Percentiles rank a stretch among this genome's conserved stretches.
Evolutionary conservation across 345 rosid species (phyloP).

Genomic region (Pistacia atlantica): DNA sequence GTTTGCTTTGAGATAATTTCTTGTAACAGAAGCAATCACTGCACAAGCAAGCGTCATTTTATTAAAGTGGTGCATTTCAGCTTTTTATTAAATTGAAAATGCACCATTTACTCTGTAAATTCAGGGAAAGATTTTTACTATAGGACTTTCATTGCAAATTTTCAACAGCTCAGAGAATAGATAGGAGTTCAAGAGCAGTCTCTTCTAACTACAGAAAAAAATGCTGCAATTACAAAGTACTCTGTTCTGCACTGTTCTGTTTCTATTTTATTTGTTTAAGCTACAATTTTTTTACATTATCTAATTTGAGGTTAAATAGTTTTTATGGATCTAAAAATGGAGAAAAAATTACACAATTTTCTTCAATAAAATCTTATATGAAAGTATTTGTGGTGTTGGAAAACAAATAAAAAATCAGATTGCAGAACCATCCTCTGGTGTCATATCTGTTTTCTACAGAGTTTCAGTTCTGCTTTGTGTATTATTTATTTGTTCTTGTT

Average conservation of each 20-base stretch:
- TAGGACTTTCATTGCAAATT: not conserved
- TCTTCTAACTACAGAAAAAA: too few species aligned
- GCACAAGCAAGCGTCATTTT: too few species aligned
- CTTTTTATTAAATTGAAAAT: too few species aligned
- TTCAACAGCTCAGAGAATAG: too few species aligned
- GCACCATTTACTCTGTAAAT: too few species aligned
- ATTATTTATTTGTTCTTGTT: not conserved
- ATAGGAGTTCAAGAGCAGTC: not conserved
- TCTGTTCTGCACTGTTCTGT: not conserved
- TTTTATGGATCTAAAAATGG: too few species aligned
- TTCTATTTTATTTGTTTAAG: not conserved
- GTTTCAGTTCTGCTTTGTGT: not conserved
- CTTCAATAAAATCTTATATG: too few species aligned
- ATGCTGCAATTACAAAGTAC: not conserved
- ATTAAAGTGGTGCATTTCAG: too few species aligned
- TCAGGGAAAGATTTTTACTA: conserved; percentile 1
- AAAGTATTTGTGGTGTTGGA: not conserved
- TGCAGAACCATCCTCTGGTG: not conserved
- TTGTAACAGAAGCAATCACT: too few species aligned
- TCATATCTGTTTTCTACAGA: not conserved
- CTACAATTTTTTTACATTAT: too few species aligned
- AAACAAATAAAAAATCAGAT: not conserved
- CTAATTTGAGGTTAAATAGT: too few species aligned
- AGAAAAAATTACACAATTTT: not conserved
- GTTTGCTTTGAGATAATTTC: too few species aligned